Conservation (phyloP, 129 eudicot species). For the Chrysanthemum lavandulifolium region DNA sequence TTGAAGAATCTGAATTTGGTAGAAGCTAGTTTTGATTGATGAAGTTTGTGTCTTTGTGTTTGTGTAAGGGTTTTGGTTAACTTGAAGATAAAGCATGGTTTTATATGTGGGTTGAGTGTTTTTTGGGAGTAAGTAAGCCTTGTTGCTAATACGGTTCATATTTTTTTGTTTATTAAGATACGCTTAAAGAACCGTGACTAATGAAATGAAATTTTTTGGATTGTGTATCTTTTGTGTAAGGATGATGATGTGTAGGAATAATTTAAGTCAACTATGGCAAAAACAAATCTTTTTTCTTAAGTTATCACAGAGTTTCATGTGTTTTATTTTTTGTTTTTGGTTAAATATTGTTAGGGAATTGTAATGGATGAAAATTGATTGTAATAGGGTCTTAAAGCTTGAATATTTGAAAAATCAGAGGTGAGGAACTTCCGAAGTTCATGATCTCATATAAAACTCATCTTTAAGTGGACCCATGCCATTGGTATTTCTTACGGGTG, state of each 20-base stretch:
- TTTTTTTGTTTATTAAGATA: neutral
- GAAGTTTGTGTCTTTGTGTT: constrained; percentile 22
- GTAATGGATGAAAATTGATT: constrained; percentile 16
- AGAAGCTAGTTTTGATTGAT: constrained; percentile 15
- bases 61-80: constrained; percentile 16
- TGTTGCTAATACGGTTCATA: constrained; percentile 8
- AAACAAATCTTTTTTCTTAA: neutral
- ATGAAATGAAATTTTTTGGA: neutral
- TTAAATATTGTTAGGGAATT: constrained; percentile 8
- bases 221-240: constrained; percentile 17
- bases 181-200: neutral
- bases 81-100: constrained; percentile 27
- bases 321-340: neutral
- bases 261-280: constrained; percentile 22
- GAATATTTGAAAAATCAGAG: neutral
- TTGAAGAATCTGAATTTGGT: constrained; percentile 24
- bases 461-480: too few relatives aligned
- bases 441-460: too few relatives aligned
- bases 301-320: constrained; percentile 13
- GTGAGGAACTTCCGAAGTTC: too few relatives aligned
- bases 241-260: constrained; percentile 6
- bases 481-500: too few relatives aligned
- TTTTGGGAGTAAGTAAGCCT: constrained; percentile 5
- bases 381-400: constrained; percentile 5
- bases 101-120: constrained; percentile 11